Percentiles rank a stretch among this genome's conserved stretches.
These are phyloP conservation scores for Cardamine occulta DNA, from an alignment of 345 rosid genomes.

Conservation along the genomic window DNA sequence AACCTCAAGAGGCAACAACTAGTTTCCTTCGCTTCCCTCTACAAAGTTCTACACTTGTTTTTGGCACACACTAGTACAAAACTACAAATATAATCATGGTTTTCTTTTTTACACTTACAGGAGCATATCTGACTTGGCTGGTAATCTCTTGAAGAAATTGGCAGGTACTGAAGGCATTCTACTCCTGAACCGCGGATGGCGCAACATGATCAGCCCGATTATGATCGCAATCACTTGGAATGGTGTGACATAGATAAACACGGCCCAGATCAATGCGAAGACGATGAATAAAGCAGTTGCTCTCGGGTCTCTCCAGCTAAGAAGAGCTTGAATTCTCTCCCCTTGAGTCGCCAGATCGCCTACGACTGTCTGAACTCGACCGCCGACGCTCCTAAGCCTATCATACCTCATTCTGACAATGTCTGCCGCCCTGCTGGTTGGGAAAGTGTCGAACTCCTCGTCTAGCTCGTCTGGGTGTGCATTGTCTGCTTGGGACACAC, in stretches of 20 bases:
- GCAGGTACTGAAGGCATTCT: slow-evolving; percentile 87
- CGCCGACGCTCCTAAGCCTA: slow-evolving; percentile 78
- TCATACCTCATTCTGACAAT: slow-evolving; percentile 80
- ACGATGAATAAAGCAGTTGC: slow-evolving; percentile 82
- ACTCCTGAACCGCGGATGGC: slow-evolving; percentile 93
- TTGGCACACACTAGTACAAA: slow-evolving; percentile 32
- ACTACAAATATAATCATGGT: slow-evolving; percentile 28
- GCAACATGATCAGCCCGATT: slow-evolving; percentile 71
- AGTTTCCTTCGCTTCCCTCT: slow-evolving; percentile 35
- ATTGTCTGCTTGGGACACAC: slow-evolving; percentile 75
- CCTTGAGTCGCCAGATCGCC: slow-evolving; percentile 93
- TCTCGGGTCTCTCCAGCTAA: slow-evolving; percentile 98
- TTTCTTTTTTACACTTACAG: slow-evolving; percentile 49
- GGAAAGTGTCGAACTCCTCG: slow-evolving; percentile 91
- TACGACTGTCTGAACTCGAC: slow-evolving; percentile 81
- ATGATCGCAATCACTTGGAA: slow-evolving; percentile 82
- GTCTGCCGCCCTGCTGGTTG: slow-evolving; percentile 60
- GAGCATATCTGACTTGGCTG: slow-evolving; percentile 84
- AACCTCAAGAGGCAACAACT: slow-evolving; percentile 36
- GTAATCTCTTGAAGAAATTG: slow-evolving; percentile 96
- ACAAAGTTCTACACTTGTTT: slow-evolving; percentile 25
- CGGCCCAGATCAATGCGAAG: slow-evolving; percentile 74
- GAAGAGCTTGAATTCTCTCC: slow-evolving; percentile 80
- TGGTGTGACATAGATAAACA: slow-evolving; percentile 79
- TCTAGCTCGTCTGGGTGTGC: slow-evolving; percentile 86